A percentile compares a stretch with the other conserved stretches of the same genome.
Evolutionary conservation across 1,139 yeast genomes (phyloP).

Genomic region (Zygotorulaspora mrakii): DNA sequence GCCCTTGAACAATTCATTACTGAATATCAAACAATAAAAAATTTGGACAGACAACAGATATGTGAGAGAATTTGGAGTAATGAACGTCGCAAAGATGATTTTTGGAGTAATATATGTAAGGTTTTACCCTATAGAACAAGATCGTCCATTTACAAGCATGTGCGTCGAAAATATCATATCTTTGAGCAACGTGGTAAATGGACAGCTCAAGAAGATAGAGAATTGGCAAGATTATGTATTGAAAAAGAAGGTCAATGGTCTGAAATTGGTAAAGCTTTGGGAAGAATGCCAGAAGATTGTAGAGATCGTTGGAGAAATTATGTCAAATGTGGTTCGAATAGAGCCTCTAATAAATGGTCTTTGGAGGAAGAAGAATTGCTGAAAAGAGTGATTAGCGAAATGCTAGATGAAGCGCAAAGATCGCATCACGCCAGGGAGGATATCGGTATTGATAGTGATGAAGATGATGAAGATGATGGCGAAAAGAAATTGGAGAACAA

Average conservation of each 20-base stretch:
- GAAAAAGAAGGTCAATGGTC: constrained; percentile 84
- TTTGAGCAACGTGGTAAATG: constrained; percentile 86
- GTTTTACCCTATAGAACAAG: constrained; percentile 81
- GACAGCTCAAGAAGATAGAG: constrained; percentile 75
- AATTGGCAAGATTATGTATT: constrained; percentile 57
- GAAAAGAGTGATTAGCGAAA: constrained; percentile 50
- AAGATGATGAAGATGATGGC: constrained; percentile 27
- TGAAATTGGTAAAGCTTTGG: constrained; percentile 67
- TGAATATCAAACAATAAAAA: constrained; percentile 61
- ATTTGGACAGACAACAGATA: constrained; percentile 60
- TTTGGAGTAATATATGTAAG: constrained; percentile 78
- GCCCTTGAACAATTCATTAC: constrained; percentile 70
- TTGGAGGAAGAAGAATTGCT: constrained; percentile 64
- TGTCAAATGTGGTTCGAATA: constrained; percentile 76
- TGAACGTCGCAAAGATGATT: constrained; percentile 77
- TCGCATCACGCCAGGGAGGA: constrained; percentile 14
- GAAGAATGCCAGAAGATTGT: constrained; percentile 96
- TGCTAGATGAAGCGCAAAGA: constrained; percentile 33
- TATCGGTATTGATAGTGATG: constrained; percentile 14
- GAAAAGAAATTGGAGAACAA: constrained; percentile 15
- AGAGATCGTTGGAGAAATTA: constrained; percentile 95
- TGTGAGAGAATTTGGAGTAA: constrained; percentile 85
- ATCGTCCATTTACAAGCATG: constrained; percentile 88
- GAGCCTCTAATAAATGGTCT: constrained; percentile 78
- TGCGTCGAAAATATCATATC: constrained; percentile 81